A percentile compares a stretch with the other conserved stretches of the same genome.
These are phyloP conservation scores for Aureobasidium sp. DNA, from an alignment of 2,329 filamentous ascomycete genomes.

Conservation along the genomic window DNA sequence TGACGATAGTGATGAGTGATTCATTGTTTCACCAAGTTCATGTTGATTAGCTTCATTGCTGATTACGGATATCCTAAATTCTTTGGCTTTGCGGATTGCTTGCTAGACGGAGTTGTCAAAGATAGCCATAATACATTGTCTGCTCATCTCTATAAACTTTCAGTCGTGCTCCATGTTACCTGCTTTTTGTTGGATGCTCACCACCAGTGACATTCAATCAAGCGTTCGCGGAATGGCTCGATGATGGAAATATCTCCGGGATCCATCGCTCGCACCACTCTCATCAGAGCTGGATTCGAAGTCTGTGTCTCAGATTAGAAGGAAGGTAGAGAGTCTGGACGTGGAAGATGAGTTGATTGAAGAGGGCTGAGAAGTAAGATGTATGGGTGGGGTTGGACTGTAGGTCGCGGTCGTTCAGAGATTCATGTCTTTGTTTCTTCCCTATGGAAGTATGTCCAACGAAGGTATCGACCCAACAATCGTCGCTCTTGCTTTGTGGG, in stretches of 20 bases:
- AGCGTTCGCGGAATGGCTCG: too few relatives aligned
- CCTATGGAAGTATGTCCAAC: too few relatives aligned
- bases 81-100: not conserved
- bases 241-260: too few relatives aligned
- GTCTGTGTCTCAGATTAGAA: not conserved
- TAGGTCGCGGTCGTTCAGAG: not conserved
- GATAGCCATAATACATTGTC: not conserved
- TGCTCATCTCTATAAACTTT: not conserved
- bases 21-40: not conserved
- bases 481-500: not conserved
- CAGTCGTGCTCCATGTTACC: too few relatives aligned
- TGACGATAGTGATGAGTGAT: constrained; percentile 17
- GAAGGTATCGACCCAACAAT: too few relatives aligned
- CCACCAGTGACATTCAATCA: too few relatives aligned
- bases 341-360: not conserved
- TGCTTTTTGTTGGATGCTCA: too few relatives aligned
- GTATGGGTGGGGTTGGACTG: not conserved
- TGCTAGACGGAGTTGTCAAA: not conserved
- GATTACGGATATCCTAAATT: not conserved
- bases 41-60: not conserved
- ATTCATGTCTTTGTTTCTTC: too few relatives aligned
- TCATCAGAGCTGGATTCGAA: not conserved
- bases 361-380: too few relatives aligned
- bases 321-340: not conserved
- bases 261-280: too few relatives aligned